These are phyloP conservation scores for Biscutella laevigata DNA, from an alignment of 441 rosid species.

Conservation along the genomic window DNA sequence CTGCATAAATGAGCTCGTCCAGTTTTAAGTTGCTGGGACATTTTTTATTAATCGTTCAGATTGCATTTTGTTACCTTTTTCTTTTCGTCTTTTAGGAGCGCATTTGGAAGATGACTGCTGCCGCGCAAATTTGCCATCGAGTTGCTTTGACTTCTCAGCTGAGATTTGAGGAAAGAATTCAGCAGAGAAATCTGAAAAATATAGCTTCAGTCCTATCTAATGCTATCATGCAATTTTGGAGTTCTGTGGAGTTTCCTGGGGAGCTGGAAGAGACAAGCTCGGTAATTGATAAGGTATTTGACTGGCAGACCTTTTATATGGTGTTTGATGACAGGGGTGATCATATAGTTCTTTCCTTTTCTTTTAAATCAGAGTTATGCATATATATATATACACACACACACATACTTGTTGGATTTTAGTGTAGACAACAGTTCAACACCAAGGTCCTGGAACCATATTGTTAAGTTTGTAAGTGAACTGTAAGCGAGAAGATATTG, in stretches of 20 bases:
- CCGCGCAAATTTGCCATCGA: constrained; percentile 75
- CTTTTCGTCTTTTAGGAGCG: constrained; percentile 61
- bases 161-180: constrained; percentile 54
- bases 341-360: constrained; percentile 7
- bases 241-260: constrained; percentile 47
- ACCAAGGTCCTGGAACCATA: constrained; percentile 10
- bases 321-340: constrained; percentile 8
- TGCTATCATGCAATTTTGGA: constrained; percentile 91
- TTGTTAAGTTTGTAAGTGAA: constrained; percentile 10
- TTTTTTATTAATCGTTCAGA: not conserved
- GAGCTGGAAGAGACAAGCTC: constrained; percentile 37
- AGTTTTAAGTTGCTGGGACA: constrained; percentile 4
- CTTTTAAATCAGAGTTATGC: not conserved
- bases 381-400: not conserved
- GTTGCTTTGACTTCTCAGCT: constrained; percentile 52
- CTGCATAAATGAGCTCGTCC: constrained; percentile 1
- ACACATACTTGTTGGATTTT: not conserved
- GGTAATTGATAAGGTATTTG: constrained; percentile 39
- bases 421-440: not conserved
- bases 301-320: constrained; percentile 18
- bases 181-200: constrained; percentile 44
- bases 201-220: constrained; percentile 63
- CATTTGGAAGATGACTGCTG: constrained; percentile 96
- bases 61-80: constrained; percentile 8
- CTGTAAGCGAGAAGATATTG: constrained; percentile 1